Conservation (phyloP, 176 grass and related monocot genomes). For the Hordeum vulgare region MorexV3_pseudomolecules_assembly NC_058519.1:590087905-590088404, state of each 20-base stretch:
- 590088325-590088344: neutral
- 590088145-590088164: neutral
- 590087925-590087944: conserved; percentile 9
- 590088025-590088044: conserved; percentile 22
- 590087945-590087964: neutral
- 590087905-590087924: neutral
- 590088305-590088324: neutral
- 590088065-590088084: conserved; percentile 34
- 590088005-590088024: conserved; percentile 28
- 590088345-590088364: neutral
- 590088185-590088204: conserved; percentile 9
- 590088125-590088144: conserved; percentile 13
- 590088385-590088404: neutral
- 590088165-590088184: neutral
- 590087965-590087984: conserved; percentile 13
- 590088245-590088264: neutral
- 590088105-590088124: conserved; percentile 8
- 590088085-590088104: neutral
- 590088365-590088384: neutral
- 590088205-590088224: neutral
- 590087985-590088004: conserved; percentile 27
- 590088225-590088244: neutral
- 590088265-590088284: neutral
- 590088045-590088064: conserved; percentile 18
- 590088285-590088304: neutral